Evolutionary conservation across 1,284 basidiomycete genomes (phyloP).

Genomic region (Cerrena zonata): DNA sequence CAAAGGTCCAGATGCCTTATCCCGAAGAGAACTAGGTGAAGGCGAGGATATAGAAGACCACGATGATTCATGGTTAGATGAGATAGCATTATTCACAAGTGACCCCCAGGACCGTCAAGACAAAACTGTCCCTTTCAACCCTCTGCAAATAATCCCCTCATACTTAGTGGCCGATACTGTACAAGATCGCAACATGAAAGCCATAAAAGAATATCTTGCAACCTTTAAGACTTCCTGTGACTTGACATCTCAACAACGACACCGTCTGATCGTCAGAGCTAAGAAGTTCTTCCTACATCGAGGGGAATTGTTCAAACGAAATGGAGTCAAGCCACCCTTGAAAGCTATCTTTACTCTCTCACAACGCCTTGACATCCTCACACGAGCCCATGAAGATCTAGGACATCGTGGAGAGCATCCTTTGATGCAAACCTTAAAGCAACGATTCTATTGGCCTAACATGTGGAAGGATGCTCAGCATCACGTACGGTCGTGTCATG

Average conservation of each 20-base stretch:
- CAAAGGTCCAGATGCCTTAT: conserved; percentile 23
- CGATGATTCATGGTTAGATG: neutral
- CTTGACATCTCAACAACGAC: neutral
- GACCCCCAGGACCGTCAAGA: neutral
- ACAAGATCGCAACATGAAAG: too few species aligned
- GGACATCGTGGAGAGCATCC: conserved; percentile 22
- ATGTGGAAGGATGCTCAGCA: conserved; percentile 25
- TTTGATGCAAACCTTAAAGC: conserved; percentile 7
- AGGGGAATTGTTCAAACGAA: conserved; percentile 12
- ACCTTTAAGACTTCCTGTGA: conserved; percentile 12
- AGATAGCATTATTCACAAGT: neutral
- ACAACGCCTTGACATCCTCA: conserved; percentile 7
- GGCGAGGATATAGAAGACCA: conserved; percentile 15
- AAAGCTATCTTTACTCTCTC: conserved; percentile 11
- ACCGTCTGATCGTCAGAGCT: conserved; percentile 5
- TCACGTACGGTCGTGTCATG: conserved; percentile 32
- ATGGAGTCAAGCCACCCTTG: conserved; percentile 2
- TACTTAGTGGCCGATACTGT: too few species aligned
- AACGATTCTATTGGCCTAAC: conserved; percentile 27
- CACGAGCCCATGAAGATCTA: conserved; percentile 20
- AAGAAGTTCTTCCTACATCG: conserved; percentile 11
- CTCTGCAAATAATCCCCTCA: too few species aligned
- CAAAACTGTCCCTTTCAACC: neutral
- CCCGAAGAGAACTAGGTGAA: conserved; percentile 16
- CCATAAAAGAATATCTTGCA: conserved; percentile 10